These are phyloP conservation scores for Coemansia reversa DNA, from an alignment of 192 early-diverging fungal species.

Conservation along the genomic window DNA sequence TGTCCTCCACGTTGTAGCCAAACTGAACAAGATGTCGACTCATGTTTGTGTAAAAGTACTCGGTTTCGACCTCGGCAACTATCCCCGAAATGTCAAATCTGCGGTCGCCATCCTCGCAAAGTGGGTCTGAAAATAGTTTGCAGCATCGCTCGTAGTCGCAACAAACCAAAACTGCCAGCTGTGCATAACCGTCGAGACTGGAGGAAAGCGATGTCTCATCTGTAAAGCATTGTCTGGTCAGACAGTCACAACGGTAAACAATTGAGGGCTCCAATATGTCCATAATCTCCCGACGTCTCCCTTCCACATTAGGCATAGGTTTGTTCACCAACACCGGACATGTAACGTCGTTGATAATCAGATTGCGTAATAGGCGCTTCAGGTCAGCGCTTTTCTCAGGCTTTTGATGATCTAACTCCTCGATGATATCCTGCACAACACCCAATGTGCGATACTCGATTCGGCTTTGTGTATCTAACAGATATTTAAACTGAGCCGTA, in stretches of 20 bases:
- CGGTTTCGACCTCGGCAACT: conserved; percentile 41
- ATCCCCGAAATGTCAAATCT: conserved; percentile 53
- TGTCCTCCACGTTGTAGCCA: conserved; percentile 32
- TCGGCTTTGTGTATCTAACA: conserved; percentile 31
- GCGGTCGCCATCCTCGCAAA: conserved; percentile 48
- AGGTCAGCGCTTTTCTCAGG: conserved; percentile 17
- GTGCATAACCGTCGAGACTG: conserved; percentile 38
- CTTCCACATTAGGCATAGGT: conserved; percentile 41
- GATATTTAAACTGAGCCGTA: conserved; percentile 37
- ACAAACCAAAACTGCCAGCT: conserved; percentile 34
- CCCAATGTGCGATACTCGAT: conserved; percentile 44
- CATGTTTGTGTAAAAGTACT: conserved; percentile 40
- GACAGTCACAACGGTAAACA: conserved; percentile 42
- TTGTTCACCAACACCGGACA: conserved; percentile 37
- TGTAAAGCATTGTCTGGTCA: conserved; percentile 40
- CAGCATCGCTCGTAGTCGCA: conserved; percentile 39
- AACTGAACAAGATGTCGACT: conserved; percentile 35
- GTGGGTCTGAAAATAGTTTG: conserved; percentile 34
- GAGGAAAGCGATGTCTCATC: conserved; percentile 22
- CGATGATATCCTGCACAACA: conserved; percentile 37
- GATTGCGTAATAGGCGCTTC: conserved; percentile 25
- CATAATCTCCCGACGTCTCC: conserved; percentile 37
- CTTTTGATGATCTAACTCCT: conserved; percentile 44
- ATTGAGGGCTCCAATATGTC: conserved; percentile 34
- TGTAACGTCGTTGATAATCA: conserved; percentile 47